These are phyloP conservation scores for Haplosporangium sp. DNA, from an alignment of 371 early-diverging fungal genomes.

Conservation along the genomic window DNA sequence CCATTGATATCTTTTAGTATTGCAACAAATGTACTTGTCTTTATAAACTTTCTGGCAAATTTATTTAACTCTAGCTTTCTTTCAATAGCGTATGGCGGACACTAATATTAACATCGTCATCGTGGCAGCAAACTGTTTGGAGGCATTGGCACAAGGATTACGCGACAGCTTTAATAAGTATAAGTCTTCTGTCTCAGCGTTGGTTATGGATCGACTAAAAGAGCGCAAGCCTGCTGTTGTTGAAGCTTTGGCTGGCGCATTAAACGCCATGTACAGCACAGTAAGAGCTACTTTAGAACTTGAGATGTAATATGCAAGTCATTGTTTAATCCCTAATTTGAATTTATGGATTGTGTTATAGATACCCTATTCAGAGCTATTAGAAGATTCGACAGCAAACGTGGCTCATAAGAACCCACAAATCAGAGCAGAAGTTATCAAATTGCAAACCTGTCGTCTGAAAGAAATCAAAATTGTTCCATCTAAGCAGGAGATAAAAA, in stretches of 20 bases:
- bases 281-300: constrained; percentile 54
- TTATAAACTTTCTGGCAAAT: not conserved
- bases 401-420: constrained; percentile 94
- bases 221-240: constrained; percentile 92
- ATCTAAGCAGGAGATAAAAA: constrained; percentile 83
- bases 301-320: no score
- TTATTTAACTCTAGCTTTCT: not conserved
- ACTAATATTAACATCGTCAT: constrained; percentile 89
- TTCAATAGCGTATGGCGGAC: constrained; percentile 80
- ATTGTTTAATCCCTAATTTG: not conserved
- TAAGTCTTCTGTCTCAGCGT: constrained; percentile 72
- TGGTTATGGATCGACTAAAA: constrained; percentile 91
- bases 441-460: constrained; percentile 79
- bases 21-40: not conserved
- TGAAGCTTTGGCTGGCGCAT: constrained; percentile 81
- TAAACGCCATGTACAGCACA: constrained; percentile 87
- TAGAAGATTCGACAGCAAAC: constrained; percentile 78
- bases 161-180: constrained; percentile 84
- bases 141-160: constrained; percentile 85
- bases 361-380: constrained; percentile 65
- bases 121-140: constrained; percentile 86
- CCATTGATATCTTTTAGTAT: not conserved
- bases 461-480: constrained; percentile 75
- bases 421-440: constrained; percentile 80
- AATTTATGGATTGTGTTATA: constrained; percentile 13